These are phyloP conservation scores for Aspergillus haitiensis DNA, from an alignment of 495 filamentous ascomycete genomes.

Conservation along the genomic window DNA sequence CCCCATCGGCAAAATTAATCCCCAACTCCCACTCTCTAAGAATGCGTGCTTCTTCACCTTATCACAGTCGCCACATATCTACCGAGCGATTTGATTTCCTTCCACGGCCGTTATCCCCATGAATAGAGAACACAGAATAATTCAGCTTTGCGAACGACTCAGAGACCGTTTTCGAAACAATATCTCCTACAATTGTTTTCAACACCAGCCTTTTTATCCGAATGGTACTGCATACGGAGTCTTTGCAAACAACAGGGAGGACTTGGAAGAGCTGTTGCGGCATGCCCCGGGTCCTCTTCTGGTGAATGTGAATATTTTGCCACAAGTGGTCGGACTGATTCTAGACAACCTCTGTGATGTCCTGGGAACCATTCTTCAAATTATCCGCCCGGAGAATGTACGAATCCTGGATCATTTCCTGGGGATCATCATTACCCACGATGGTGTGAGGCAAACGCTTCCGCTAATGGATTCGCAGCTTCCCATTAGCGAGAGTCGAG, in stretches of 20 bases:
- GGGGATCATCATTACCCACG: not conserved
- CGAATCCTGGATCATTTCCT: not conserved
- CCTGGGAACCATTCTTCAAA: not conserved
- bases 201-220: conserved; percentile 9
- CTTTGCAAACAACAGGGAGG: conserved; percentile 6
- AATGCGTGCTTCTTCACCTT: not conserved
- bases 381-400: not conserved
- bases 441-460: not conserved
- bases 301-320: not conserved
- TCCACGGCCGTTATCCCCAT: not conserved
- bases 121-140: conserved; percentile 13
- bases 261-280: conserved; percentile 3
- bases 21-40: not conserved
- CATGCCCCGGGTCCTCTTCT: not conserved
- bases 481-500: conserved; percentile 9
- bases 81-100: not conserved
- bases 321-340: not conserved
- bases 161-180: not conserved
- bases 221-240: conserved; percentile 11
- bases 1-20: not conserved
- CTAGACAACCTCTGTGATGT: not conserved
- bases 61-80: not conserved
- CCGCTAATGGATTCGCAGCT: conserved; percentile 13
- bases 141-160: conserved; percentile 11
- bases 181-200: conserved; percentile 1